phyloP scores from a whole-genome alignment of 2,329 filamentous ascomycete genomes.

The Alternaria atra region DNA sequence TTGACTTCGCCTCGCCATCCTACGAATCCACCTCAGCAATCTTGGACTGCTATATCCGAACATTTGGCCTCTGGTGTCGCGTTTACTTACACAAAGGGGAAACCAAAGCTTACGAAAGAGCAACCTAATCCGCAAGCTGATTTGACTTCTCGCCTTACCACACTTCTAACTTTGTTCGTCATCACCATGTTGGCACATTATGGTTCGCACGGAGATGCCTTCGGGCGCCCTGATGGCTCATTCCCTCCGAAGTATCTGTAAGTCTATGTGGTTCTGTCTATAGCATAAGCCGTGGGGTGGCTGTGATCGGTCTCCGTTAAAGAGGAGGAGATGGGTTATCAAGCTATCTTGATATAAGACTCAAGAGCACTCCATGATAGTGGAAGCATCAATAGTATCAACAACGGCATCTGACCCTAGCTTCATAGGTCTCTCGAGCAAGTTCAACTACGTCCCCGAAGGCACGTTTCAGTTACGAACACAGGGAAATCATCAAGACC shows the following conservation, averaged over 20 bases:
- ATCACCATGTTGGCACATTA: constrained; percentile 27
- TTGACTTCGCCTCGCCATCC: constrained; percentile 30
- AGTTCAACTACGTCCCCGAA: constrained; percentile 5
- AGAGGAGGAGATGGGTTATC: constrained; percentile 6
- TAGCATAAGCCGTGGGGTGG: constrained; percentile 25
- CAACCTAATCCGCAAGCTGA: constrained; percentile 15
- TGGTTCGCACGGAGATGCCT: constrained; percentile 16
- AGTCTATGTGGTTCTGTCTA: constrained; percentile 14
- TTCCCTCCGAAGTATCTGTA: constrained; percentile 24
- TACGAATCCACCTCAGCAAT: constrained; percentile 28
- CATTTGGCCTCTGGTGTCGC: constrained; percentile 16
- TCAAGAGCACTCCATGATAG: constrained; percentile 3
- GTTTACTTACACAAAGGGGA: constrained; percentile 1
- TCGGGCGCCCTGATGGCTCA: constrained; percentile 21
- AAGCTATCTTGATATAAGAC: constrained; percentile 19
- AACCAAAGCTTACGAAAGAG: constrained; percentile 16
- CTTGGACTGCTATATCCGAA: constrained; percentile 18
- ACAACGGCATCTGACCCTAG: constrained; percentile 6
- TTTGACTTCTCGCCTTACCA: constrained; percentile 16
- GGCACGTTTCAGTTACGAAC: not conserved
- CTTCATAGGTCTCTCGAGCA: constrained; percentile 18
- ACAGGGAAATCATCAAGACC: constrained; percentile 13
- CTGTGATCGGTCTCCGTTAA: constrained; percentile 20
- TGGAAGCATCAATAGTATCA: not conserved
- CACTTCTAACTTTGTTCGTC: constrained; percentile 16